Percentiles rank a stretch among this genome's conserved stretches.
phyloP scores from a whole-genome alignment of 768 basidiomycete genomes.

The Lactarius akahatsu region DNA sequence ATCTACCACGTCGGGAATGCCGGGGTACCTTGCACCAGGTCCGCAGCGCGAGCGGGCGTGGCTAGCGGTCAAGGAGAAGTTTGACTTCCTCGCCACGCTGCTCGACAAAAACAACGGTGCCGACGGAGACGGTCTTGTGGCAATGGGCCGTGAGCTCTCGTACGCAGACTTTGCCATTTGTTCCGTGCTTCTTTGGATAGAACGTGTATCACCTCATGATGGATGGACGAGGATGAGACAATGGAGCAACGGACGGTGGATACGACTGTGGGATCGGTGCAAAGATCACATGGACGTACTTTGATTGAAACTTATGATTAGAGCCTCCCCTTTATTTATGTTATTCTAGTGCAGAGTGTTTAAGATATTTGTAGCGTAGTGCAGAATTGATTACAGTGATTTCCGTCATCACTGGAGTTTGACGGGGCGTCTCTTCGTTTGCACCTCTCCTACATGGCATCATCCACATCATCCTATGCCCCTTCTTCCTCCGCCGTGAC shows the following conservation, averaged over 20 bases:
- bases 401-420: neutral
- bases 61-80: constrained; percentile 62
- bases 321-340: neutral
- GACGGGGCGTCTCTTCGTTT: constrained; percentile 18
- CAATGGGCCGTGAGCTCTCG: constrained; percentile 61
- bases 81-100: constrained; percentile 60
- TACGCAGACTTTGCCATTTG: constrained; percentile 77
- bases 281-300: constrained; percentile 66
- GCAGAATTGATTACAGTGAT: neutral
- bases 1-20: constrained; percentile 25
- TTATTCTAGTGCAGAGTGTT: neutral
- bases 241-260: constrained; percentile 73
- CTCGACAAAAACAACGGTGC: constrained; percentile 62
- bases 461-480: constrained; percentile 50
- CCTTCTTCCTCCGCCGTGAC: constrained; percentile 81
- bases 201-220: constrained; percentile 68
- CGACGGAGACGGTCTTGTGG: constrained; percentile 65
- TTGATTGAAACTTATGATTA: constrained; percentile 32
- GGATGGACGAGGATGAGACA: constrained; percentile 67
- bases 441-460: constrained; percentile 30
- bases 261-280: constrained; percentile 59
- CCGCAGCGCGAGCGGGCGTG: constrained; percentile 63
- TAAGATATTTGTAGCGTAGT: neutral
- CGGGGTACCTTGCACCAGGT: constrained; percentile 33
- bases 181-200: constrained; percentile 71